Percentiles rank a stretch among this genome's conserved stretches.
These are phyloP conservation scores for Melanopsichium pennsylvanicum DNA, from an alignment of 1,284 basidiomycete species.

Conservation along the genomic window DNA sequence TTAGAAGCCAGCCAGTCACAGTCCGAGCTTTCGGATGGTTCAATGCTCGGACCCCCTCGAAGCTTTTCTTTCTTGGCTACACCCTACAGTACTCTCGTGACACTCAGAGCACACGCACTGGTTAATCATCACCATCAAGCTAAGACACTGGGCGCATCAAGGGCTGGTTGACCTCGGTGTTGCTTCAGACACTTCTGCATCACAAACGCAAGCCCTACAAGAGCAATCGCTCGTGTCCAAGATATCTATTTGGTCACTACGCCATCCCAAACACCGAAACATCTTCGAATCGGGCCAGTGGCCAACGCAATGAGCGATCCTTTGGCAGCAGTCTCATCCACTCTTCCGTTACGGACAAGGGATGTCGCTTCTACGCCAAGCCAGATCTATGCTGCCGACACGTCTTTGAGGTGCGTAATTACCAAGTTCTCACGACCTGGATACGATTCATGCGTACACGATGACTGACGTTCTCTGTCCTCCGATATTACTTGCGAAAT, in stretches of 20 bases:
- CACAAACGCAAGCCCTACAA: too few species aligned
- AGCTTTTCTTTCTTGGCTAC: background rate
- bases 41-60: too few species aligned
- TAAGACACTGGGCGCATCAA: background rate
- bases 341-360: background rate
- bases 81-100: too few species aligned
- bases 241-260: too few species aligned
- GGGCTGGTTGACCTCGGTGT: background rate
- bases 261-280: too few species aligned
- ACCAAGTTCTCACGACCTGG: too few species aligned
- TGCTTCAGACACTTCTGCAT: background rate
- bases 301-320: slow-evolving; percentile 22
- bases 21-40: too few species aligned
- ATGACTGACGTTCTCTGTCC: background rate
- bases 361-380: background rate
- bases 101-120: too few species aligned
- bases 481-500: background rate
- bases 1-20: too few species aligned
- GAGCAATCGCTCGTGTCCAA: too few species aligned
- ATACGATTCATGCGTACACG: too few species aligned
- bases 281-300: background rate
- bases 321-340: slow-evolving; percentile 21
- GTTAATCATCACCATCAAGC: background rate
- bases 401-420: slow-evolving; percentile 6
- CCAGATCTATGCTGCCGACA: background rate